Evolutionary conservation across 2,329 filamentous ascomycete species (phyloP).

Genomic region (Neocatenulostroma microsporum): DNA sequence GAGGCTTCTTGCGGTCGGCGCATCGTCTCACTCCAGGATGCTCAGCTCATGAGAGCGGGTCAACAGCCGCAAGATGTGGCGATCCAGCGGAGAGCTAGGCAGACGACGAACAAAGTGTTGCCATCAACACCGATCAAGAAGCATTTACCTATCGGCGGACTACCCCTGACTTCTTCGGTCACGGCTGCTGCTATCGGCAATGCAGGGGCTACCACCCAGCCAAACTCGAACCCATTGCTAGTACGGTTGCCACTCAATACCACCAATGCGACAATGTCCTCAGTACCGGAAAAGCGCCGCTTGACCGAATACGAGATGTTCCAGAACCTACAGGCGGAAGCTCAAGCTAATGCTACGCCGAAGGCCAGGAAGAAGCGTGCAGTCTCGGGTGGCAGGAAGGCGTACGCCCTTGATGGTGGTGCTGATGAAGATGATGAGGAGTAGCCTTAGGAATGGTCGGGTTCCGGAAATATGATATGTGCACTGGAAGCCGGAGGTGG

Average conservation of each 20-base stretch:
- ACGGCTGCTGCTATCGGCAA: neutral
- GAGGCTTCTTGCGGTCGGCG: neutral
- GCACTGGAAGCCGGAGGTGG: too few species aligned
- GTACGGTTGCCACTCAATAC: too few species aligned
- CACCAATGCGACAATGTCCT: too few species aligned
- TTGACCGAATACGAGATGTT: conserved; percentile 5
- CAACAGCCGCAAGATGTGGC: neutral
- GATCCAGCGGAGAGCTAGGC: neutral
- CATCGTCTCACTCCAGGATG: neutral
- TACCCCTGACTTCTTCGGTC: neutral
- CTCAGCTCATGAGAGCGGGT: conserved; percentile 1
- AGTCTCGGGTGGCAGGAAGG: too few species aligned
- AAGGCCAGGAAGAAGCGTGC: too few species aligned
- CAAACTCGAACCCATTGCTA: neutral
- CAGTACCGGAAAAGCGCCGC: neutral
- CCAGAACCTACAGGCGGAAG: conserved; percentile 2
- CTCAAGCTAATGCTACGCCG: too few species aligned
- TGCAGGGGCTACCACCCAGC: neutral
- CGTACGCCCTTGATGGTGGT: too few species aligned
- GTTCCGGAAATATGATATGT: too few species aligned
- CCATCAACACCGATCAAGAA: too few species aligned
- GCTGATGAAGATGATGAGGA: too few species aligned
- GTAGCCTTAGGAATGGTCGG: too few species aligned
- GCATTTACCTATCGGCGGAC: neutral
- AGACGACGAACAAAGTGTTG: too few species aligned